Conservation (phyloP, 768 basidiomycete genomes). For the Naematelia aurantialba region DNA sequence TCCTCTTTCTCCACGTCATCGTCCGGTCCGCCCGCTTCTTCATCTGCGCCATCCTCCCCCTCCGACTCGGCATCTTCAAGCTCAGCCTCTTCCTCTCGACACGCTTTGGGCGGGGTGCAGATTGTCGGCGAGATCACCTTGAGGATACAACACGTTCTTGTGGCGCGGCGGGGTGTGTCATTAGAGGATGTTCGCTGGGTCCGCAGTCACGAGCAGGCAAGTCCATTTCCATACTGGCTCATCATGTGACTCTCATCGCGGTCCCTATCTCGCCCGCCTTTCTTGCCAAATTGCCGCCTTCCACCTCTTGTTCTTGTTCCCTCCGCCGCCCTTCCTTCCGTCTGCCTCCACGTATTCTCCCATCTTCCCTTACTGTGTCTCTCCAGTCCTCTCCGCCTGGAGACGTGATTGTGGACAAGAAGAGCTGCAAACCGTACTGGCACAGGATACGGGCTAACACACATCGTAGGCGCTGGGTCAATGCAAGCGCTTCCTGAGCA, state of each 20-base stretch:
- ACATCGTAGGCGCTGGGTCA: conserved; percentile 45
- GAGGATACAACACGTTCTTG: conserved; percentile 40
- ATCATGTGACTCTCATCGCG: too few species aligned
- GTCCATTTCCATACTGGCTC: not conserved
- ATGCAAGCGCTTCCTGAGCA: conserved; percentile 37
- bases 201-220: conserved; percentile 48
- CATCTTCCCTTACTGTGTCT: too few species aligned
- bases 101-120: not conserved
- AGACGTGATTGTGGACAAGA: not conserved
- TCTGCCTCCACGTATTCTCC: too few species aligned
- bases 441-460: too few species aligned
- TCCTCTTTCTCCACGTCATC: not conserved
- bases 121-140: conserved; percentile 34
- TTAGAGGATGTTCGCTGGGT: conserved; percentile 42
- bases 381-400: not conserved
- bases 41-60: not conserved
- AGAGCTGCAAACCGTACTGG: not conserved
- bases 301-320: not conserved
- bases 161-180: conserved; percentile 27
- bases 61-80: not conserved
- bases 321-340: not conserved
- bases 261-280: too few species aligned
- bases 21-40: not conserved
- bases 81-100: not conserved
- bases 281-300: too few species aligned